Conservation (phyloP, 2,329 filamentous ascomycete genomes). For the Fonsecaea nubica region DNA sequence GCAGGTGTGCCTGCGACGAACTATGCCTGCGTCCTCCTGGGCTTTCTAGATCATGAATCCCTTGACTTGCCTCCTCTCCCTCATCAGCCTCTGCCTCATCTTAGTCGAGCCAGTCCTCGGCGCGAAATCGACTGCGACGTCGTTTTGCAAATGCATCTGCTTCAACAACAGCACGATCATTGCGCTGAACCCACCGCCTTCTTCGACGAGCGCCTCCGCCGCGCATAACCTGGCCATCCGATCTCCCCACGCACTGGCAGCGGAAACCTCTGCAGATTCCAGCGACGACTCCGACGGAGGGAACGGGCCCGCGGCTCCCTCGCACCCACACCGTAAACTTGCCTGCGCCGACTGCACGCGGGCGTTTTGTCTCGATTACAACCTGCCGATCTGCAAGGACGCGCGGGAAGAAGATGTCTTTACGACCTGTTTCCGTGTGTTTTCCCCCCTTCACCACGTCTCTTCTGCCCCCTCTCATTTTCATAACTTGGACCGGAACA, state of each 20-base stretch:
- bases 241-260: constrained; percentile 25
- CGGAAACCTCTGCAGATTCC: constrained; percentile 28
- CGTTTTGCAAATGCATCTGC: constrained; percentile 76
- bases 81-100: constrained; percentile 23
- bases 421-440: constrained; percentile 69
- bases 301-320: background rate
- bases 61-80: background rate
- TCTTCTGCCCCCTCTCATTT: background rate
- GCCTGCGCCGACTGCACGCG: constrained; percentile 72
- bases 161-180: constrained; percentile 72
- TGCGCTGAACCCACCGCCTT: constrained; percentile 59
- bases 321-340: constrained; percentile 50
- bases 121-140: constrained; percentile 57
- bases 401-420: constrained; percentile 69
- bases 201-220: constrained; percentile 24
- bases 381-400: constrained; percentile 65
- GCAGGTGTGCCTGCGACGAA: background rate
- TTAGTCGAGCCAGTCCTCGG: constrained; percentile 14
- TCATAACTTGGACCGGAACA: background rate
- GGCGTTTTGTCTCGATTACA: constrained; percentile 69
- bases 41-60: constrained; percentile 1
- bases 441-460: background rate
- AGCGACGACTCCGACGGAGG: background rate
- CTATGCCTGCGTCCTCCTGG: background rate
- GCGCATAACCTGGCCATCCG: constrained; percentile 25